Base-by-base conservation (phyloP, 2,329 filamentous ascomycete genomes). In the Metarhizium brunneum region DNA sequence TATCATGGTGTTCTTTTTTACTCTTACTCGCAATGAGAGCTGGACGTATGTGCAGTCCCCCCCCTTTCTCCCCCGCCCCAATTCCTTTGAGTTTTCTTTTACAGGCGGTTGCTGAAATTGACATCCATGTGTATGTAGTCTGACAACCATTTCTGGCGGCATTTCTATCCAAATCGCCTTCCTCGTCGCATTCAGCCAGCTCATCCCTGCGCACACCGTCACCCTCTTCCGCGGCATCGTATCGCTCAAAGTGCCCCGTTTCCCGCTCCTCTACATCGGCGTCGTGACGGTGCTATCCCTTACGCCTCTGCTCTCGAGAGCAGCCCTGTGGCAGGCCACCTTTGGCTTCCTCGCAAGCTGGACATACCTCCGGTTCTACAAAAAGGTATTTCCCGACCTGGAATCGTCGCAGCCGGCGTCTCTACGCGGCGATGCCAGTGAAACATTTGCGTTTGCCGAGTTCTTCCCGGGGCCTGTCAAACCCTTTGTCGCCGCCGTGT, bases 361-460 rank as follows among this genome's bases (percentile, higher is more conserved):
- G 92, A 90, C 88, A 47, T 97, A 97, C 71, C 84, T 99, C 18
- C 90, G 94, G 62, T 99, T 97, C 78, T 96, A 90, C 78, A 95
- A 96, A 74, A 73, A 78, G 55, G 82, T 86, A 57, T 86, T 86
- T 65, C 83, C 84, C 55, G 84, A 87, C 63, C 81, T 87, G 59
- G 84, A 86, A 63, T 74, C 79, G 13, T 79, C 80, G 10, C 83
- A 87, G 64, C 71, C 80, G 2, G 68, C 78, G 5, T 76, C 80
- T 8, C 82, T 95, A 62, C 88, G 86, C 60, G 94, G 94, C 59
- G 94, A 99, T 69, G 90, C 94, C 40, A 95, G 89, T 70, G 94
- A 99, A 71, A 96, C 92, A 0, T 99, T 99, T 68, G 88, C 92
- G 7, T 95, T 99, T 69, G 87, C 91, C 61, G 90, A 94, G 65